Evolutionary conservation across 164 flowering plant genomes (phyloP).

Genomic region (Chimonanthus praecox): DNA sequence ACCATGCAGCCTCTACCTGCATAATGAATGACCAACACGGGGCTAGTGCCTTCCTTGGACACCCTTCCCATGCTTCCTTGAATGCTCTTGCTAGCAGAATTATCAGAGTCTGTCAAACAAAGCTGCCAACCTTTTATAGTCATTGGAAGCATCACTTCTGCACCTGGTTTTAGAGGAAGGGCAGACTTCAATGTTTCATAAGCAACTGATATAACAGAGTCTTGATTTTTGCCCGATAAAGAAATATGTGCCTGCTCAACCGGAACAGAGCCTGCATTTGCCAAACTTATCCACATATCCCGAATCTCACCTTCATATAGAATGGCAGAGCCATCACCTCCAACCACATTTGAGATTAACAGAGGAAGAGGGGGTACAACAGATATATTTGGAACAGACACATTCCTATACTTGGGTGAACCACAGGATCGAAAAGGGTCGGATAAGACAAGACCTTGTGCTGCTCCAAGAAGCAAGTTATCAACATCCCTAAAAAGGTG

Average conservation of each 20-base stretch:
- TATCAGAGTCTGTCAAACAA: conserved; percentile 51
- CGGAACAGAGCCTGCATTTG: conserved; percentile 82
- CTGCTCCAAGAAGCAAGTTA: conserved; percentile 84
- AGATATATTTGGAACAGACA: conserved; percentile 66
- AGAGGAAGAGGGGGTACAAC: conserved; percentile 83
- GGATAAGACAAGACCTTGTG: conserved; percentile 96
- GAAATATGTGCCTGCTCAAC: conserved; percentile 92
- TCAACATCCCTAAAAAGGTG: conserved; percentile 93
- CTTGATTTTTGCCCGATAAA: conserved; percentile 91
- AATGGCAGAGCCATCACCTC: conserved; percentile 86
- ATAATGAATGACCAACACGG: conserved; percentile 80
- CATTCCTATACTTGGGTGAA: conserved; percentile 59
- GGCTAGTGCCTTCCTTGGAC: conserved; percentile 79
- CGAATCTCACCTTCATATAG: conserved; percentile 98
- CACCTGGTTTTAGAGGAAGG: conserved; percentile 94
- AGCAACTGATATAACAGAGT: conserved; percentile 68
- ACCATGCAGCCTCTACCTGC: conserved; percentile 48
- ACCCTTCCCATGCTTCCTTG: conserved; percentile 48
- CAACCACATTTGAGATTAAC: conserved; percentile 76
- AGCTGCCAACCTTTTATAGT: conserved; percentile 94
- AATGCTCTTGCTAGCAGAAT: conserved; percentile 38
- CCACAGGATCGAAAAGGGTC: conserved; percentile 97
- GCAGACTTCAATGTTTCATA: conserved; percentile 61
- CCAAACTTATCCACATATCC: conserved; percentile 73
- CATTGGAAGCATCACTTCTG: conserved; percentile 71